Evolutionary conservation across 2,329 filamentous ascomycete species (phyloP).

Genomic region (Fusarium sp.): DNA sequence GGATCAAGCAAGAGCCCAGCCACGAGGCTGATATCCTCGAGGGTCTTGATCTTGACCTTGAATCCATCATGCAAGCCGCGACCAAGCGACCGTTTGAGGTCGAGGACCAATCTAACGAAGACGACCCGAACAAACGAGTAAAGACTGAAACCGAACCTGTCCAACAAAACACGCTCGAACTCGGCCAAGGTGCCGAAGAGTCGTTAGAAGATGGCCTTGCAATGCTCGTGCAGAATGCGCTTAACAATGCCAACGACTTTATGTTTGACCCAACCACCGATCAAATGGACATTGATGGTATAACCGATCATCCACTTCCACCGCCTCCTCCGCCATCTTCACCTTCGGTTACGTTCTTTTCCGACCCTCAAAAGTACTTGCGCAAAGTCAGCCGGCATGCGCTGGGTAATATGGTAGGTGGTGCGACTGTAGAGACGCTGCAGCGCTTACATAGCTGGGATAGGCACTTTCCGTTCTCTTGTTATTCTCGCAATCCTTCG

Average conservation of each 20-base stretch:
- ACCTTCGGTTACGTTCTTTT: constrained; percentile 48
- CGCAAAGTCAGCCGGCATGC: constrained; percentile 53
- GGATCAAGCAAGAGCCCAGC: constrained; percentile 55
- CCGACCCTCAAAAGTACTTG: constrained; percentile 53
- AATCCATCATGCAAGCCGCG: constrained; percentile 50
- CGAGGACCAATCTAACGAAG: constrained; percentile 46
- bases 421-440: constrained; percentile 16
- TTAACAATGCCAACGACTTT: constrained; percentile 54
- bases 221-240: constrained; percentile 55
- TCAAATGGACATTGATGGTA: constrained; percentile 51
- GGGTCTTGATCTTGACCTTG: constrained; percentile 51
- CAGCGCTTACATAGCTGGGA: constrained; percentile 29
- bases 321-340: constrained; percentile 43
- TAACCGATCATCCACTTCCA: constrained; percentile 43
- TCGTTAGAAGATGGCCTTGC: constrained; percentile 53
- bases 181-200: constrained; percentile 41
- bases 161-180: constrained; percentile 35
- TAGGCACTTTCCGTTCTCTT: constrained; percentile 55
- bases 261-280: constrained; percentile 50
- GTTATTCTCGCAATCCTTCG: constrained; percentile 53
- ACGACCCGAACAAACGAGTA: constrained; percentile 50
- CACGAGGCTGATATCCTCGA: constrained; percentile 53
- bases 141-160: constrained; percentile 47
- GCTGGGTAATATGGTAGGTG: constrained; percentile 56
- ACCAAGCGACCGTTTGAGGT: constrained; percentile 55